phyloP scores from a whole-genome alignment of 257 asterid species.

The Nicotiana tomentosiformis region DNA sequence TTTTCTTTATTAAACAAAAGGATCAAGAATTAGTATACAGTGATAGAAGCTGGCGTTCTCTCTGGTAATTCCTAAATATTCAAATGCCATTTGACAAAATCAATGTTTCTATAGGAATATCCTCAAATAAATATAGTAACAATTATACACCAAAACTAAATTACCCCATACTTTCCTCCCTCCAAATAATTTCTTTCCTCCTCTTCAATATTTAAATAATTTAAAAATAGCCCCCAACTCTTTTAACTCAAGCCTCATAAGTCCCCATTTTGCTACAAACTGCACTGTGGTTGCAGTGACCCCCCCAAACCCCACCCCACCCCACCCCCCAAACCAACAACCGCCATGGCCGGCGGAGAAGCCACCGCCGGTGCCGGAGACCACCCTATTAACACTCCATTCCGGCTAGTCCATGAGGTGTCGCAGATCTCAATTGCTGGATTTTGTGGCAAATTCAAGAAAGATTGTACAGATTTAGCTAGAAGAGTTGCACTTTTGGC shows the following conservation, averaged over 20 bases:
- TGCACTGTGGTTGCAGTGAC: conserved; percentile 19
- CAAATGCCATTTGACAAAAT: not conserved
- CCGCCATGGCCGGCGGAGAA: conserved; percentile 57
- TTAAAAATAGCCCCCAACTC: not conserved
- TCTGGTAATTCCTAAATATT: not conserved
- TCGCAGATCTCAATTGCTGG: conserved; percentile 58
- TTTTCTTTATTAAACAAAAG: not conserved
- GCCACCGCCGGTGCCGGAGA: conserved; percentile 27
- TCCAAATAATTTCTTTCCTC: not conserved
- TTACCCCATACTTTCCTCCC: not conserved
- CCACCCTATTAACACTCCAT: conserved; percentile 20
- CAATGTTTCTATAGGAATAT: not conserved
- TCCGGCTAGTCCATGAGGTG: conserved; percentile 58
- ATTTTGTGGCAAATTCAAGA: conserved; percentile 68
- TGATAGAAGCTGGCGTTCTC: not conserved
- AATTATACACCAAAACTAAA: not conserved
- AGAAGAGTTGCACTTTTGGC: conserved; percentile 72
- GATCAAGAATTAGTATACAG: not conserved
- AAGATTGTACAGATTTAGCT: conserved; percentile 76
- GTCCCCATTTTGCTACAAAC: conserved; percentile 5
- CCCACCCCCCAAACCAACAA: conserved; percentile 10
- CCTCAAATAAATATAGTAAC: not conserved
- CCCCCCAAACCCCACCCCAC: conserved; percentile 1
- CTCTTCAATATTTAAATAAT: not conserved
- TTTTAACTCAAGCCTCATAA: not conserved